Base-by-base conservation (phyloP, 2,329 filamentous ascomycete genomes). In the Fusarium keratoplasticum region DNA sequence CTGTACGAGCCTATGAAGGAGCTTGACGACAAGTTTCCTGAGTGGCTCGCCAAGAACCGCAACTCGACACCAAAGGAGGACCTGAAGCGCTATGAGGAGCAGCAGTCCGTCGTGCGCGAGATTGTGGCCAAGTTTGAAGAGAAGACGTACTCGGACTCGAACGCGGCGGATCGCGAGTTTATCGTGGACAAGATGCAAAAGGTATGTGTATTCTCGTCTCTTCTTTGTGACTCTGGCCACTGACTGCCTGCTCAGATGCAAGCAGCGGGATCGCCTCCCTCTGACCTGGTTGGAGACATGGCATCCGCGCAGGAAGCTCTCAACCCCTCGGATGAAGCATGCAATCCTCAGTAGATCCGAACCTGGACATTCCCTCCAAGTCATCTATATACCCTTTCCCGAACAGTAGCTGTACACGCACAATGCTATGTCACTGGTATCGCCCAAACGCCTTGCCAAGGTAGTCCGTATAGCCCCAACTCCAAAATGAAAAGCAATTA, bases 1-100 rank as follows among this genome's bases (percentile, higher is more conserved):
- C 85, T 99, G 60, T 98, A 98, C 81, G 96, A 99, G 85, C 96
- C 96, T 3, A 98, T 99, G 95, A 98, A 98, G 86, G 96, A 99
- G 84, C 86, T 99, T 57, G 86, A 97, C 82, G 93, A 94, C 62
- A 98, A 98, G 83, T 99, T 96, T 80, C 96, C 95, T 0, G 91
- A 85, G 3, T 99, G 96, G 96, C 88, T 99, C 81, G 89, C 89
- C 78, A 92, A 94, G 84, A 96, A 98, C 82, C 87, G 87, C 76
- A 88, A 85, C 44, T 90, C 86, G 27, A 91, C 91, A 61, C 84
- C 91, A 3, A 83, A 88, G 61, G 94, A 93, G 58, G 96, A 98
- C 79, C 82, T 95, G 80, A 90, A 91, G 80, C 87, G 95, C 67
- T 98, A 97, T 81, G 88, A 94, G 82, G 90, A 93, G 82, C 96